Base-by-base conservation (phyloP, 1,284 basidiomycete species). In the Porphyrellus sp. region DNA sequence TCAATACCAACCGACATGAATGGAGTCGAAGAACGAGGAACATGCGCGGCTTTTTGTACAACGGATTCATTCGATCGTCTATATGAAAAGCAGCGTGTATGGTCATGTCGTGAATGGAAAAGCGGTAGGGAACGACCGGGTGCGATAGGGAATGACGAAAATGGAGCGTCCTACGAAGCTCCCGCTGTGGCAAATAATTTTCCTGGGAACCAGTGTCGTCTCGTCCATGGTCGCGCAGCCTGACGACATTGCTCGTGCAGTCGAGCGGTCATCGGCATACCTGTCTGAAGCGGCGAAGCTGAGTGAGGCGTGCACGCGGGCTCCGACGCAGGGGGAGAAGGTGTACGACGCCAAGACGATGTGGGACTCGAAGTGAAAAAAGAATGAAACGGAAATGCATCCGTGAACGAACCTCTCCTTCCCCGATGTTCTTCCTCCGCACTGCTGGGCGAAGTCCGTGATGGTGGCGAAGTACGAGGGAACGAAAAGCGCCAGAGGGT, bases 171-270 rank as follows among this genome's bases (percentile, higher is more conserved):
- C 67, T 70, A 74, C 54, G 72, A 71, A 20, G 68, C 71, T 41
- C 74, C 66, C 44, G 71, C 63, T n/a, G 72, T 72, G 44, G 78
- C 65, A 59, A 82, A 80, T 56, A 83, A 63, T 70, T 75, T 78
- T 57, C 74, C 73, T 23, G 80, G 77, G 64, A 83, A 80, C 81
- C 81, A 83, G 62, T 75, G 72, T 40, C 80, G 76, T 62, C 77
- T 74, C 44, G 78, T 73, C 54, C 79, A 77, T 66, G 77, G 67
- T 46, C 77, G 71, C 55, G 71, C 64, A 49, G 73, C 69, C 58
- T 68, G 71, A 37, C 73, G 70, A 62, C 70, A 72, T 33, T 66
- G 68, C 39, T 68, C 63, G 56, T 65, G 61, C 25, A 55, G 24
- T 34, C 64, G 55, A 12, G 46, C 9, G 34, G 52, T 58, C 46